phyloP scores from a whole-genome alignment of 2,329 filamentous ascomycete genomes.

The Moelleriella libera region DNA sequence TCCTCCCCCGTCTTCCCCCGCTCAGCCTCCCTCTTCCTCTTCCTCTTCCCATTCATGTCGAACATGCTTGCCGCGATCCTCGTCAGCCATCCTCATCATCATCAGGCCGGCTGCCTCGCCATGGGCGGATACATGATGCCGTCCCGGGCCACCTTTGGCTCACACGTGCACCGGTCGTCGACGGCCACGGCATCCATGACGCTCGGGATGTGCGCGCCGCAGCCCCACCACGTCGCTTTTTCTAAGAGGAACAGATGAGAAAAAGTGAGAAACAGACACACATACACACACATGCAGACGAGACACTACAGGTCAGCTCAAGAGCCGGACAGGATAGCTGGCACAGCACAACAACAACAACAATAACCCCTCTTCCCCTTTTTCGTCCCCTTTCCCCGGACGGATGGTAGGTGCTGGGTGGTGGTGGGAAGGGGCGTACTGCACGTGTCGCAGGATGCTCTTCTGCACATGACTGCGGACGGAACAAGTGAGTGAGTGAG shows the following conservation, averaged over 20 bases:
- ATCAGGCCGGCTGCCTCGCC: conserved; percentile 30
- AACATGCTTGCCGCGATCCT: no score
- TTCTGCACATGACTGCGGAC: conserved; percentile 43
- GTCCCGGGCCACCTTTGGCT: conserved; percentile 45
- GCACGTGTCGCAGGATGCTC: conserved; percentile 47
- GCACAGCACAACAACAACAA: no score
- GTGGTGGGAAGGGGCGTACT: conserved; percentile 26
- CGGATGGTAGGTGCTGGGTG: not conserved
- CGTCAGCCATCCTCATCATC: conserved; percentile 3
- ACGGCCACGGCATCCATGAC: conserved; percentile 48
- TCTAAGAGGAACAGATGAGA: conserved; percentile 19
- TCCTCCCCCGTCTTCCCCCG: no score
- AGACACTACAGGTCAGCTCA: no score
- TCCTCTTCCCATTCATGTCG: conserved; percentile 2
- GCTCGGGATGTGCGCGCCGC: conserved; percentile 43
- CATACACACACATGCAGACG: not conserved
- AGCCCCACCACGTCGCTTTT: conserved; percentile 51
- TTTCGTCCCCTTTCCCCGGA: no score
- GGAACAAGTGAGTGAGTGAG: no score
- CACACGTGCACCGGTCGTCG: conserved; percentile 49
- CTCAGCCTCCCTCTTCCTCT: not conserved
- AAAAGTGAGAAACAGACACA: not conserved
- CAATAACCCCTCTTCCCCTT: no score
- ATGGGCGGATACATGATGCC: conserved; percentile 53
- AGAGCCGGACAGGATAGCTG: no score